Percentiles rank a stretch among this genome's conserved stretches.
Evolutionary conservation across 495 filamentous ascomycete species (phyloP).

Genomic region (Annulohypoxylon stygium): DNA sequence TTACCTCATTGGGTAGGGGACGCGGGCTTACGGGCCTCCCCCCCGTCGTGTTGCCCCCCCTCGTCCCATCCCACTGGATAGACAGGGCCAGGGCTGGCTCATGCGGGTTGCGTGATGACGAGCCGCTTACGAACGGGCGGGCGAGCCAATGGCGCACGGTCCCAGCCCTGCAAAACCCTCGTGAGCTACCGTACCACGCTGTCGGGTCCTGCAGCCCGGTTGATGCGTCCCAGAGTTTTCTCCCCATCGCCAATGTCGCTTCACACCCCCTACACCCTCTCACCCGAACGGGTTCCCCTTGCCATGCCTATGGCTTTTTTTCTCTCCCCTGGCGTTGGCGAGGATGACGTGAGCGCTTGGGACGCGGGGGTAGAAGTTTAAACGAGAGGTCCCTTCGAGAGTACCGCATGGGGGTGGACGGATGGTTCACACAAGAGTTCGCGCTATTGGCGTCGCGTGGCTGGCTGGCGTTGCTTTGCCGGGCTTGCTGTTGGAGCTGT

Average conservation of each 20-base stretch:
- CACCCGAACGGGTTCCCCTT: not conserved
- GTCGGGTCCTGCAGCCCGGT: slow-evolving; percentile 45
- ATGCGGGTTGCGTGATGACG: slow-evolving; percentile 45
- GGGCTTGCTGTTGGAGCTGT: slow-evolving; percentile 10
- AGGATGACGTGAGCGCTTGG: slow-evolving; percentile 28
- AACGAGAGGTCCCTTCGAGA: slow-evolving; percentile 18
- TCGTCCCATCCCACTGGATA: slow-evolving; percentile 42
- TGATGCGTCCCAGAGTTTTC: slow-evolving; percentile 3
- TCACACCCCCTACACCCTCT: not conserved
- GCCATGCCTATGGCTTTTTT: not conserved
- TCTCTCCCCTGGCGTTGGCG: slow-evolving; percentile 12
- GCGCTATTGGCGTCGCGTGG: slow-evolving; percentile 26
- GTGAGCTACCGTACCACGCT: slow-evolving; percentile 37
- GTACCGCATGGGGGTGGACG: slow-evolving; percentile 10
- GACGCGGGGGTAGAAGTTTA: slow-evolving; percentile 25
- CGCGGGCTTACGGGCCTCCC: slow-evolving; percentile 41
- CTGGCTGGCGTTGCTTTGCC: slow-evolving; percentile 5
- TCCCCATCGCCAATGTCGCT: not conserved
- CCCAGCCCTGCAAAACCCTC: slow-evolving; percentile 29
- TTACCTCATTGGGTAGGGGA: slow-evolving; percentile 38
- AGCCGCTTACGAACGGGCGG: slow-evolving; percentile 39
- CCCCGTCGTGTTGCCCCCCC: slow-evolving; percentile 3
- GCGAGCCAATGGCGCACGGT: slow-evolving; percentile 32
- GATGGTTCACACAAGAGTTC: slow-evolving; percentile 21
- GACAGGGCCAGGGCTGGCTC: slow-evolving; percentile 9